These are phyloP conservation scores for Sechiopsis laciniata DNA, from an alignment of 306 rosid genomes.

Conservation along the genomic window DNA sequence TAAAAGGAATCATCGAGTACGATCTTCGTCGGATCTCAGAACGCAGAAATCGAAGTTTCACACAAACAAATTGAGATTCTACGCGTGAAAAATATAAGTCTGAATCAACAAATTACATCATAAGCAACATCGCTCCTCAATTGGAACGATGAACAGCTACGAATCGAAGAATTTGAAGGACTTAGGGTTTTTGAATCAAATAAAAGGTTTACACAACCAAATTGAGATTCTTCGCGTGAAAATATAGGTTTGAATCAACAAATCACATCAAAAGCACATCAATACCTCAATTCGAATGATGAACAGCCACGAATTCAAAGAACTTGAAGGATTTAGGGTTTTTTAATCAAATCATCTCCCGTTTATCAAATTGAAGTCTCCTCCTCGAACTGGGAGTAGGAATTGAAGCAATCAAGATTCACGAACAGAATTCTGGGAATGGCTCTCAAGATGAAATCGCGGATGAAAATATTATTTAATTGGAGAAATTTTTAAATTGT, in stretches of 20 bases:
- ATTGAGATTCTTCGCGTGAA: not conserved
- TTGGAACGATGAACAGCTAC: too few relatives aligned
- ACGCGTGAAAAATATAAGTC: not conserved
- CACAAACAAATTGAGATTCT: not conserved
- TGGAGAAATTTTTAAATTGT: not conserved
- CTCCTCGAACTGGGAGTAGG: not conserved
- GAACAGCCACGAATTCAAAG: not conserved
- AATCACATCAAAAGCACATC: not conserved
- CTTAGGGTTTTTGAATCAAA: not conserved
- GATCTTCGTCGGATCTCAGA: not conserved
- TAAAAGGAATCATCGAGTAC: constrained; percentile 17
- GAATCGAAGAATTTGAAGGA: too few relatives aligned
- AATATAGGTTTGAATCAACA: constrained; percentile 7
- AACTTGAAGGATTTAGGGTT: constrained; percentile 5
- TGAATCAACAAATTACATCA: constrained; percentile 8
- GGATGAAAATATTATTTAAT: not conserved
- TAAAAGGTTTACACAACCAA: not conserved
- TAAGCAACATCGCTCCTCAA: too few relatives aligned
- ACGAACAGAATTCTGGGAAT: constrained; percentile 1
- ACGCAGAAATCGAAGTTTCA: constrained; percentile 4
- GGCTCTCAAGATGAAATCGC: not conserved
- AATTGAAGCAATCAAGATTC: not conserved
- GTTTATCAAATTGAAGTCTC: not conserved
- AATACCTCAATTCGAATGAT: not conserved
- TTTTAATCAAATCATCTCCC: not conserved